Evolutionary conservation across 208 protist species (phyloP).

Genomic region (Novymonas esmeraldas): DNA sequence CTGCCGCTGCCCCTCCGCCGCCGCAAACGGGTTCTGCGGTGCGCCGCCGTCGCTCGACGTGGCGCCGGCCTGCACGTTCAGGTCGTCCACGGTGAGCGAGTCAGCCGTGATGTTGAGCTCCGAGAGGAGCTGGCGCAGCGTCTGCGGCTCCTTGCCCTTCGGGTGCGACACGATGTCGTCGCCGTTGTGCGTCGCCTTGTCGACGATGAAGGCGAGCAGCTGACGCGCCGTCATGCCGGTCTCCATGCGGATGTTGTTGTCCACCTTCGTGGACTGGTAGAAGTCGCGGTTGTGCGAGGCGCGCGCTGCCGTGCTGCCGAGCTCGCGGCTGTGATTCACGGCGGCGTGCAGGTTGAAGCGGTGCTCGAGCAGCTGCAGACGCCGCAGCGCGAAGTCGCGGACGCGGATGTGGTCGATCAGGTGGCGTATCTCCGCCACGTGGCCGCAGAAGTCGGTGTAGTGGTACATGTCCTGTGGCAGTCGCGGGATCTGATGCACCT

Average conservation of each 20-base stretch:
- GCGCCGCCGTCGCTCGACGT: constrained; percentile 48
- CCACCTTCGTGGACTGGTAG: constrained; percentile 96
- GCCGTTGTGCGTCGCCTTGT: constrained; percentile 91
- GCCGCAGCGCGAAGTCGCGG: constrained; percentile 83
- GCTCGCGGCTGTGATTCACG: constrained; percentile 89
- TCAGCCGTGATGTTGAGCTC: constrained; percentile 76
- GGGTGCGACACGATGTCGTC: constrained; percentile 94
- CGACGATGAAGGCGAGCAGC: constrained; percentile 95
- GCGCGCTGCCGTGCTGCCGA: constrained; percentile 70
- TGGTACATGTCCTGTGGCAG: constrained; percentile 88
- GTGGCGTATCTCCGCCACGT: constrained; percentile 75
- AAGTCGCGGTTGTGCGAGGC: constrained; percentile 93
- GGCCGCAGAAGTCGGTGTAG: constrained; percentile 80
- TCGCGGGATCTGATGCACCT: constrained; percentile 89
- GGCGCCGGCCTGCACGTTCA: constrained; percentile 94
- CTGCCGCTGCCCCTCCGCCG: constrained; percentile 62
- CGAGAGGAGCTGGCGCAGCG: constrained; percentile 74
- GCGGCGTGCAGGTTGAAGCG: constrained; percentile 93
- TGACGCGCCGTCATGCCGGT: constrained; percentile 95
- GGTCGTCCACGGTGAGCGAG: constrained; percentile 95
- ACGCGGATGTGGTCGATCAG: constrained; percentile 69
- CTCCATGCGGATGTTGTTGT: constrained; percentile 96
- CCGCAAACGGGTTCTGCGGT: constrained; percentile 89
- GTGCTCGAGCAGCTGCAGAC: constrained; percentile 91
- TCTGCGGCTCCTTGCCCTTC: constrained; percentile 82